Evolutionary conservation across 139 green algal genomes (phyloP), one percentile per base, ranked within the genome.

Genomic region (Picochlorum sp.): DNA sequence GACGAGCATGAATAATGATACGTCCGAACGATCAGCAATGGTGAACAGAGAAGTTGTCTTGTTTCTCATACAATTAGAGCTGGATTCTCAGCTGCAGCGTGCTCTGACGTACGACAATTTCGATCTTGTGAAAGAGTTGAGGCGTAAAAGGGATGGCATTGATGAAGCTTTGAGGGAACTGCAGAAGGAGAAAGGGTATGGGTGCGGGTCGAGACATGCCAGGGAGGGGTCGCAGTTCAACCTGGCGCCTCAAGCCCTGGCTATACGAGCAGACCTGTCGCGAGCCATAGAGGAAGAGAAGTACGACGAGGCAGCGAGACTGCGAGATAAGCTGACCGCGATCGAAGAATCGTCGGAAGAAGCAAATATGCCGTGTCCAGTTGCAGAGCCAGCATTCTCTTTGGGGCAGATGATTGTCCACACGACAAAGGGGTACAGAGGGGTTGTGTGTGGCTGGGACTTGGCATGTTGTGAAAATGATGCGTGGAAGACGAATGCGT

Each of bases 71-170:
- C 78, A 90, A 63, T 64, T 90, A 51, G 82, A 90, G 36, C 56
- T 89, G 37, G 85, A 92, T 57, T 67, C 37, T 6, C 70, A 84
- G 59, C 69, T 93, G 67, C 79, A 93, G 64, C 77, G 84, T 6
- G 79, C 77, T 7, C 70, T 93, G 1, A 91, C 86, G 60, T 82
- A 83, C 29, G 82, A 93, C 55, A 64, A 71, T 5, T 93, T 83
- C 36, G 82, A 91, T 40, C 50, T 55, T 20, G 85, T 81, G 0
- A 55, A 79, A 54, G 57, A 78, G n/a, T 64, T 91, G 5, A 57
- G 83, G 3, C 33, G 57, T 9, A 66, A 76, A 59, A 61, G 84
- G 12, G 50, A 86, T 49, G 57, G 74, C 43, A 70, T 88, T 14
- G 81, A 89, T 43, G 39, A 70, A 24, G 81, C 75, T 0, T 50